Conservation (phyloP, 75 land plant genomes). For the Sequoia sempervirens region DNA sequence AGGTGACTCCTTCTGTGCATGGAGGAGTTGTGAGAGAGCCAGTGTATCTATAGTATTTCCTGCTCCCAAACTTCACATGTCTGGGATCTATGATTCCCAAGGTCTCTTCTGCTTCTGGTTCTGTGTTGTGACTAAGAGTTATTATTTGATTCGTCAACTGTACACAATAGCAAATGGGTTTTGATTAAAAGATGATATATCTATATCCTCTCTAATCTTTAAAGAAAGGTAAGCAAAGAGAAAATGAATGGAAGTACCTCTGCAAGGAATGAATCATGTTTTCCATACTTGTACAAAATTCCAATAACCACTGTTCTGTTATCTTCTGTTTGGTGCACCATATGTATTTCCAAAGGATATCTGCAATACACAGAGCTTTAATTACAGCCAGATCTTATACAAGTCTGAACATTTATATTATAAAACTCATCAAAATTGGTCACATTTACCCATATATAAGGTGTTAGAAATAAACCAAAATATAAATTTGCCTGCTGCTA, state of each 20-base stretch:
- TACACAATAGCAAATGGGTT: background rate
- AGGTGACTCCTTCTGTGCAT: constrained; percentile 40
- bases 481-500: background rate
- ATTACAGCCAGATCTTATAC: background rate
- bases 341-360: constrained; percentile 29
- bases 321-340: constrained; percentile 26
- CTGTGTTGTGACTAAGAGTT: background rate
- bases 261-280: constrained; percentile 23
- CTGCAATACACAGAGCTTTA: constrained; percentile 2
- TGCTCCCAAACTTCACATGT: constrained; percentile 20
- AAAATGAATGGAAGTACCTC: constrained; percentile 12
- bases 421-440: too few species aligned
- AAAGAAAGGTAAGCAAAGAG: background rate
- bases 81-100: constrained; percentile 25
- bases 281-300: constrained; percentile 24
- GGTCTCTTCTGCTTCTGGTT: constrained; percentile 1
- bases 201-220: too few species aligned
- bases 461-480: too few species aligned
- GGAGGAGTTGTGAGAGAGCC: constrained; percentile 49
- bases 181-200: too few species aligned
- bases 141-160: background rate
- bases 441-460: too few species aligned
- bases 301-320: constrained; percentile 23
- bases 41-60: constrained; percentile 38
- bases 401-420: too few species aligned